Evolutionary conservation across 768 basidiomycete genomes (phyloP).

Genomic region (Boletus edulis): DNA sequence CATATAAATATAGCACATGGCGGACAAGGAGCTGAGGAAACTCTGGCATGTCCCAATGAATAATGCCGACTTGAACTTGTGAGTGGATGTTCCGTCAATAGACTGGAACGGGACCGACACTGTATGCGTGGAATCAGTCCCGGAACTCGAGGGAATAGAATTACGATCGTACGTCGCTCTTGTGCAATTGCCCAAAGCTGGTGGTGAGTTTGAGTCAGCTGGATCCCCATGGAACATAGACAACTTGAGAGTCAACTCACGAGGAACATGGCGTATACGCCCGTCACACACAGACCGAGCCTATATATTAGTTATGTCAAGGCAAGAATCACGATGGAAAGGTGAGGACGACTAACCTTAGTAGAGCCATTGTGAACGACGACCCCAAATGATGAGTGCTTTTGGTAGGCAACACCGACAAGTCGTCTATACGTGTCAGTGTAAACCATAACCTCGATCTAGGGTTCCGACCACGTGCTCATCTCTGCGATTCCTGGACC

Average conservation of each 20-base stretch:
- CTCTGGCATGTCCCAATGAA: constrained; percentile 88
- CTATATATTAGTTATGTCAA: constrained; percentile 31
- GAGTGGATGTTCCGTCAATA: constrained; percentile 55
- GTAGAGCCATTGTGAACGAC: constrained; percentile 17
- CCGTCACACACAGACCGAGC: constrained; percentile 72
- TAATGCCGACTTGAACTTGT: constrained; percentile 82
- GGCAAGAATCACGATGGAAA: not conserved
- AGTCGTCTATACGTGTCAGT: not conserved
- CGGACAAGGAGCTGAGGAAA: constrained; percentile 69
- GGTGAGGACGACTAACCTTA: constrained; percentile 17
- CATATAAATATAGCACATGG: constrained; percentile 70
- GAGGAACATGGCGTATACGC: constrained; percentile 93
- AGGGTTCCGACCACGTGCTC: no score
- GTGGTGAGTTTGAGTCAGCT: constrained; percentile 3
- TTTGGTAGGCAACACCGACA: not conserved
- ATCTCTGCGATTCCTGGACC: no score
- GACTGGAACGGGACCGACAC: constrained; percentile 84
- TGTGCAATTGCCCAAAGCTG: constrained; percentile 93
- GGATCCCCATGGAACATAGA: not conserved
- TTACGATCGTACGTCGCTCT: constrained; percentile 69
- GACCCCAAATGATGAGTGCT: not conserved
- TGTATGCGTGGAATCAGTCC: constrained; percentile 26
- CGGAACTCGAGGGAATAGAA: not conserved
- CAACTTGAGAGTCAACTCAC: constrained; percentile 40
- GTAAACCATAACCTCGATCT: not conserved